Percentiles rank a stretch among this genome's conserved stretches.
Conservation (phyloP, 441 rosid genomes). For the Pelargonium myrrhifolium region DNA sequence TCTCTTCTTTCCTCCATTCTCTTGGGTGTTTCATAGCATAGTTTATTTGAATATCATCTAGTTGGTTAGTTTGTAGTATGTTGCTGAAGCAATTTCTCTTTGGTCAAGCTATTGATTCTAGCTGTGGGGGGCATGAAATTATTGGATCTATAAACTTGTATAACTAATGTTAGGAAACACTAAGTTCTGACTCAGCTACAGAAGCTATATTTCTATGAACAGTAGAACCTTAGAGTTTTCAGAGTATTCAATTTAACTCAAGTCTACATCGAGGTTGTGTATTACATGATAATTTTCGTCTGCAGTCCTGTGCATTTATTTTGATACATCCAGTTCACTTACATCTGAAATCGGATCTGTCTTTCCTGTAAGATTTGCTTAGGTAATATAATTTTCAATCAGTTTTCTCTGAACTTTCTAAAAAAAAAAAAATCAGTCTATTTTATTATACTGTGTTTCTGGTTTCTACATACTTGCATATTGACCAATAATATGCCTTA, state of each 20-base stretch:
- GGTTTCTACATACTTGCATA: background rate
- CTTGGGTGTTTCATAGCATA: slow-evolving; percentile 12
- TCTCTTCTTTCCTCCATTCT: slow-evolving; percentile 11
- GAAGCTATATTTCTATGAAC: background rate
- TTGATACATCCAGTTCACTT: background rate
- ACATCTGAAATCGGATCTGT: background rate
- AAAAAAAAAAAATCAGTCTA: background rate
- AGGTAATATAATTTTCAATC: background rate
- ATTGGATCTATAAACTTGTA: background rate
- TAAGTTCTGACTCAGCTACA: background rate
- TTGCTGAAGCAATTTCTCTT: background rate
- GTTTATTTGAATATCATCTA: background rate
- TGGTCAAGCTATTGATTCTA: background rate
- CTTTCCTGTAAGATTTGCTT: background rate
- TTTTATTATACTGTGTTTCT: background rate
- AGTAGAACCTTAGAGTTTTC: background rate
- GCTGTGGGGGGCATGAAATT: background rate
- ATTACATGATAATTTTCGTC: background rate
- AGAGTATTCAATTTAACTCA: background rate
- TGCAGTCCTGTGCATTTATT: background rate
- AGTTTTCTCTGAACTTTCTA: background rate
- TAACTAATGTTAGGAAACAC: background rate
- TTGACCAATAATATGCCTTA: background rate
- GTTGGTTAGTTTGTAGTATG: background rate
- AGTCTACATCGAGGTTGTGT: background rate